Evolutionary conservation across 768 basidiomycete species (phyloP), one percentile per base, ranked within the genome.

Genomic region (Hysterangium stoloniferum): DNA sequence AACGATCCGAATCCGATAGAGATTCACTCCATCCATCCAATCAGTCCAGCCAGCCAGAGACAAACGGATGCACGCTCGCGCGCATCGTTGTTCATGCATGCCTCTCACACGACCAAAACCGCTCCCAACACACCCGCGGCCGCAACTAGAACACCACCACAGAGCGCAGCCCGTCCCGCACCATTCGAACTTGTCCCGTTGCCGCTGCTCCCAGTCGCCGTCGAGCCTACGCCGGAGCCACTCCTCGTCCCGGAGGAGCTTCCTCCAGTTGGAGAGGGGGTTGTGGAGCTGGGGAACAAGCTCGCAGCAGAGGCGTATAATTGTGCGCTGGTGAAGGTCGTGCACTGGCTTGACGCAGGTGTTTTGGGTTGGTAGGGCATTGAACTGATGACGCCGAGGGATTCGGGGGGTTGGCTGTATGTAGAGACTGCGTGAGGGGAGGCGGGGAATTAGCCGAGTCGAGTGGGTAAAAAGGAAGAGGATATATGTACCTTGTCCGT

Each of bases 341-440:
- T 59, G 52, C 76, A 78, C 60, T 69, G 70, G 49, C 71, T 72
- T 29, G 73, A 72, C 7, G 73, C 48, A 8, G 74, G 71, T 13
- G 65, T 46, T 2, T 43, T 52, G 1, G 75, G 59, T 1, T 62
- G 61, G 61, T 77, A 77, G 0, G 77, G 77, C n/a, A 75, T 58
- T 1, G 61, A 56, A 13, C 62, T 59, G 56, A 74, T 73, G n/a
- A 68, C 56, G 25, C 73, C 74, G 40, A 72, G 60, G 2, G 71
- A 69, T 58, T 76, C 75, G 19, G 72, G 58, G 37, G 75, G 77
- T 60, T 77, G 75, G 36, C 62, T 56, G 61, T 72, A 77, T 11
- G 76, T 74, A 25, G 58, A 9, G 12, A 68, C 67, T 49, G 25
- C 22, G 20, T 19, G 43, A 12, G 13, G 33, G 13, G 19, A 32